Evolutionary conservation across 169 alveolate genomes (phyloP), one percentile per base, ranked within the genome.

Genomic region (Miamiensis avidus): DNA sequence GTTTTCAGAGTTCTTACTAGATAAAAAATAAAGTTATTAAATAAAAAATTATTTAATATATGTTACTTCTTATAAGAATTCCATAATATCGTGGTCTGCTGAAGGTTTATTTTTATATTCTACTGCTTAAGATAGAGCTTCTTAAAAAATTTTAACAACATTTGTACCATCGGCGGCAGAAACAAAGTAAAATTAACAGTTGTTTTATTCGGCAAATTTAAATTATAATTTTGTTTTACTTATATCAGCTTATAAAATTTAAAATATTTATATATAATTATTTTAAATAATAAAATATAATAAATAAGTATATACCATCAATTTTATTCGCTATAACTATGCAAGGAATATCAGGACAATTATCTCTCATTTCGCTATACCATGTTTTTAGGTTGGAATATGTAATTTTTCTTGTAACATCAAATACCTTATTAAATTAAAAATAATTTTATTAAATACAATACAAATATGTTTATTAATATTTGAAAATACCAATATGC

Each of bases 111-210:
- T 78, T 69, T 94, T 94, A 82, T 92, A 91, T 64, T 87, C 91
- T 1, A 85, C 75, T 32, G 96, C 97, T 72, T 83, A 81, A 65
- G 90, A 86, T 64, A 94, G 88, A 29, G 94, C 91, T 65, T 94
- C 97, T 85, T 90, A 87, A 85, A 94, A 94, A 30, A 93, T 91
- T 73, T 89, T 86, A 1, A 96, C 98, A 28, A 96, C 98, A 91
- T 96, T 96, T 31, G 97, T 95, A n/a, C 98, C 98, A 83, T 95
- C 97, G 20, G 97, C 97, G 30, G 98, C 96, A 76, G 96, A 89
- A 29, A 95, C 98, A 82, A 93, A 95, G 89, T 93, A 94, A 88
- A 96, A 93, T 28, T 97, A 97, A 34, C 95, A 92, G 84, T 93
- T 94, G 74, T 94, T 83, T 76, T 91, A 81, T 81, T 93, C 96